Base-by-base conservation (phyloP, 1,139 yeast species). In the Keqinozyma sinolaborantium region DNA sequence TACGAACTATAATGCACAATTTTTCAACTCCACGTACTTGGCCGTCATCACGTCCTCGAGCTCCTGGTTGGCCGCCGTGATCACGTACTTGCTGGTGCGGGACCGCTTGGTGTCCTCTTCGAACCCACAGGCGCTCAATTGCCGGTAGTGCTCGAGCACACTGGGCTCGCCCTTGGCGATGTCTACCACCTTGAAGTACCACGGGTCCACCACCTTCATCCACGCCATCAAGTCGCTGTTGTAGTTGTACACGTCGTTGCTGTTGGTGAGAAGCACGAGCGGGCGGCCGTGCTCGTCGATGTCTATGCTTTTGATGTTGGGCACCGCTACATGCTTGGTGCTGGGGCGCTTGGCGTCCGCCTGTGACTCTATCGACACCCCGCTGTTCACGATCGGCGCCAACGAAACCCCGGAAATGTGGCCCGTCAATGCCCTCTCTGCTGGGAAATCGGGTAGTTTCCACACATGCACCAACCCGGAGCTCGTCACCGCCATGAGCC, bases 401-500 rank as follows among this genome's bases (percentile, higher is more conserved):
- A 79, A 40, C 2, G 83, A 71, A 0, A 76, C 60, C 1, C 67
- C 70, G 20, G 51, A 53, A 24, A 73, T 42, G 1, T 69, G 34
- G 2, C 57, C 59, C 15, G 51, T 50, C 23, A 68, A 18, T 2
- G 48, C 4, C 28, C 38, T 26, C 32, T 37, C 11, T 23, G 30
- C 11, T 3, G 45, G 44, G 14, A 41, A 33, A 1, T 30, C 26
- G 2, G 54, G 50, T 24, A 77, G 42, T 39, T 70, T 56, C 80
- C 81, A 79, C 2, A 67, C 57, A 45, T 69, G 68, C 1, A 78
- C 35, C 28, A 71, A 49, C 2, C 80, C 82, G 9, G 61, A 54
- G 30, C 67, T 66, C 0, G 79, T 70, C 23, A 75, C 45, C 2
- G 83, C 77, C 42, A 87, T 54, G 2, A 92, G 69, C 49, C 34